Evolutionary conservation across 2,329 filamentous ascomycete genomes (phyloP).

Genomic region (Paracoccidioides brasiliensis): DNA sequence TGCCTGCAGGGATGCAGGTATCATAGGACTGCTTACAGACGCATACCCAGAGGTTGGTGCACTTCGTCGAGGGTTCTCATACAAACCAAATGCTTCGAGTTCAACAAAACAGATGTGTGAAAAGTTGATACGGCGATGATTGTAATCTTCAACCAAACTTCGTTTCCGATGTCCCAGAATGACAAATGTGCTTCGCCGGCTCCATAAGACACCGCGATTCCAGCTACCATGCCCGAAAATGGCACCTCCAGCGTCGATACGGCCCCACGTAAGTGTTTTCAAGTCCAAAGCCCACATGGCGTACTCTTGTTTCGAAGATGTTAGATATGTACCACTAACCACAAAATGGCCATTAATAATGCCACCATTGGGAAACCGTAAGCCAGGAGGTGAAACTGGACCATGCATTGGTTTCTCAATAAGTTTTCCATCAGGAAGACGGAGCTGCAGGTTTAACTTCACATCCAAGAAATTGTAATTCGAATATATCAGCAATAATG

Average conservation of each 20-base stretch:
- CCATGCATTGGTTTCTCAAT: slow-evolving; percentile 75
- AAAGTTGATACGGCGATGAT: slow-evolving; percentile 94
- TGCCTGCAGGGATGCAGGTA: slow-evolving; percentile 42
- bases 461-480: slow-evolving; percentile 99
- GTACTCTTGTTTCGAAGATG: slow-evolving; percentile 96
- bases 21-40: slow-evolving; percentile 63
- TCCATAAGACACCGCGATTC: slow-evolving; percentile 93
- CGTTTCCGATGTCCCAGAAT: slow-evolving; percentile 88
- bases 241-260: slow-evolving; percentile 85
- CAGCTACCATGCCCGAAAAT: slow-evolving; percentile 96
- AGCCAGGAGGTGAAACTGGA: slow-evolving; percentile 72
- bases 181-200: slow-evolving; percentile 84
- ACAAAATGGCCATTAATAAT: slow-evolving; percentile 95
- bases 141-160: slow-evolving; percentile 93
- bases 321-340: slow-evolving; percentile 92
- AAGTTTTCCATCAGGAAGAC: slow-evolving; percentile 68
- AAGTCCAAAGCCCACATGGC: slow-evolving; percentile 91
- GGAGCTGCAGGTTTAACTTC: slow-evolving; percentile 84
- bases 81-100: slow-evolving; percentile 90
- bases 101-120: slow-evolving; percentile 95
- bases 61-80: slow-evolving; percentile 79
- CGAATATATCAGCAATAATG: slow-evolving; percentile 87
- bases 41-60: slow-evolving; percentile 69
- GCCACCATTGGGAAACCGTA: slow-evolving; percentile 91
- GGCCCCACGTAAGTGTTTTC: slow-evolving; percentile 77